phyloP scores from a whole-genome alignment of 768 basidiomycete species.

The Lepiota brunneoincarnata region DNA sequence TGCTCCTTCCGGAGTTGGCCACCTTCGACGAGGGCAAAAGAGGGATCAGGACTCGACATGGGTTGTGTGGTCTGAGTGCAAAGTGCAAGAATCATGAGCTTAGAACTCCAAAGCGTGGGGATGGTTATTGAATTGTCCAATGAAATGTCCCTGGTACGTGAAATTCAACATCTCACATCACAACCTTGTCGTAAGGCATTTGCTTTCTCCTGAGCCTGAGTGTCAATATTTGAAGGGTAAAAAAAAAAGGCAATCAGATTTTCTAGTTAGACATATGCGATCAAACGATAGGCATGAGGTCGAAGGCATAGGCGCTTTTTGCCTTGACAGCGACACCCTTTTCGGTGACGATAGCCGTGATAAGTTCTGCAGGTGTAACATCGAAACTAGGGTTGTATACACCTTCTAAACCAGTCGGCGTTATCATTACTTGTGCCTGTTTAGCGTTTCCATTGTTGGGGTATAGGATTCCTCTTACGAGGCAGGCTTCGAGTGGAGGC shows the following conservation, averaged over 20 bases:
- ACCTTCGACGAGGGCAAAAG: background rate
- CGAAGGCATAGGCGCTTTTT: conserved; percentile 55
- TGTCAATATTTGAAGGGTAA: background rate
- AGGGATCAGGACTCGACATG: too few relatives aligned
- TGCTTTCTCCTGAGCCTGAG: too few relatives aligned
- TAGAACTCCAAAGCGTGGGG: background rate
- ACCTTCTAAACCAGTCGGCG: conserved; percentile 60
- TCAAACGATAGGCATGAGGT: conserved; percentile 58
- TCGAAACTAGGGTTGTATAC: conserved; percentile 96
- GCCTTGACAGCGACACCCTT: conserved; percentile 83
- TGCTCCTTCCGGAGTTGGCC: background rate
- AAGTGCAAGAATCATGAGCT: too few relatives aligned
- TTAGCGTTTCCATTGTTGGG: conserved; percentile 47
- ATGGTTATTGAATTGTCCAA: background rate
- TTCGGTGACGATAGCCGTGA: conserved; percentile 95
- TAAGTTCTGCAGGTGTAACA: conserved; percentile 90
- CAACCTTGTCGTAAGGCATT: too few relatives aligned
- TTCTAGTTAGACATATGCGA: background rate
- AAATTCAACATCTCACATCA: too few relatives aligned
- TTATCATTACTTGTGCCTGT: conserved; percentile 82
- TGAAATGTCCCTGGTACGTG: too few relatives aligned
- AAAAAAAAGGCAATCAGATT: background rate
- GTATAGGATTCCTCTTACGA: conserved; percentile 80
- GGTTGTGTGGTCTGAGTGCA: too few relatives aligned
- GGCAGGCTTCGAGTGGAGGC: conserved; percentile 82